These are phyloP conservation scores for Piloderma croceum DNA, from an alignment of 768 basidiomycete species.

Conservation along the genomic window DNA sequence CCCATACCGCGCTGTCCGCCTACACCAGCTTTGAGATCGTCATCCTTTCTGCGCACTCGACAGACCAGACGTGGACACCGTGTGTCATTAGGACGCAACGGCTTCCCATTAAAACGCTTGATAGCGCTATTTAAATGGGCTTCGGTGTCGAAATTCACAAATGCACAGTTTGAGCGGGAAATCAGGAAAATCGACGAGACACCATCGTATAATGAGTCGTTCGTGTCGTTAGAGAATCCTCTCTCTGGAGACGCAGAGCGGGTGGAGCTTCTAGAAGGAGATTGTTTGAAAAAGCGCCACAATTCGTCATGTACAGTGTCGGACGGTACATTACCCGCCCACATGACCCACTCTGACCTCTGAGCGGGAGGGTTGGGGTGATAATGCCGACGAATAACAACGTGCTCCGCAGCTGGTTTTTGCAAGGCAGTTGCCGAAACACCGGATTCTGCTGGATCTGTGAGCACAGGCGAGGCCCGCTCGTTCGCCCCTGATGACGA, in stretches of 20 bases:
- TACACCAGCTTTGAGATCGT: slow-evolving; percentile 85
- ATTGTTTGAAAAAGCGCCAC: slow-evolving; percentile 71
- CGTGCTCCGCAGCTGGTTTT: slow-evolving; percentile 19
- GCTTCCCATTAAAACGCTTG: slow-evolving; percentile 60
- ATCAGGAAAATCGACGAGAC: slow-evolving; percentile 89
- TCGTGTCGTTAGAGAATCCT: slow-evolving; percentile 12
- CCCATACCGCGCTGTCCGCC: slow-evolving; percentile 86
- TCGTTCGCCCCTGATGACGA: slow-evolving; percentile 3
- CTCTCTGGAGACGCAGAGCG: background rate
- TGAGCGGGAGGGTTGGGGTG: slow-evolving; percentile 69
- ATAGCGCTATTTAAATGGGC: slow-evolving; percentile 62
- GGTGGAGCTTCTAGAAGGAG: slow-evolving; percentile 8
- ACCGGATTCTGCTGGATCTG: background rate
- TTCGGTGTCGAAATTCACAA: slow-evolving; percentile 79
- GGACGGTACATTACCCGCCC: slow-evolving; percentile 88
- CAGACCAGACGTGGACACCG: slow-evolving; percentile 79
- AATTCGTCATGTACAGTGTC: slow-evolving; percentile 83
- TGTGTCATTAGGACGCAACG: slow-evolving; percentile 64
- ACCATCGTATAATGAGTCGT: slow-evolving; percentile 34
- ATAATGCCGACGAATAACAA: slow-evolving; percentile 45
- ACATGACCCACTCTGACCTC: slow-evolving; percentile 92
- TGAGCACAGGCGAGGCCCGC: slow-evolving; percentile 1
- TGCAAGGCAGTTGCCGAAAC: slow-evolving; percentile 5
- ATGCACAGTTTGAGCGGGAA: slow-evolving; percentile 90
- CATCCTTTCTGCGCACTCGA: slow-evolving; percentile 71